Evolutionary conservation across 139 green algal species (phyloP).

Genomic region (Coelastrella sp.): DNA sequence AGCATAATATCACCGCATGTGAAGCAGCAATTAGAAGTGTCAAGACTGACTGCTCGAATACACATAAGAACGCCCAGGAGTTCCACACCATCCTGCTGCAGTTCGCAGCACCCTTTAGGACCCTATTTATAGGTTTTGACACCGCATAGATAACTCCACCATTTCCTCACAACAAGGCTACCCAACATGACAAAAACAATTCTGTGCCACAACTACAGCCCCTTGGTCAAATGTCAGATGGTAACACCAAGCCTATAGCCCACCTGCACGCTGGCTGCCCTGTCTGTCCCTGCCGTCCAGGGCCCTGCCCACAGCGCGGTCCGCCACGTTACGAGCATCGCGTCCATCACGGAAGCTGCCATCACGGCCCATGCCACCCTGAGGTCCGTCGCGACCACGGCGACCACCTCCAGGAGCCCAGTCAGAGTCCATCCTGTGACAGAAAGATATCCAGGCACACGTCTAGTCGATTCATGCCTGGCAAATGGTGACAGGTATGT

Average conservation of each 20-base stretch:
- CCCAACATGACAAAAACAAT: too few relatives aligned
- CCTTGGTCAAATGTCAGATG: background rate
- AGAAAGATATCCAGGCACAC: background rate
- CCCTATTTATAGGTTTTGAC: too few relatives aligned
- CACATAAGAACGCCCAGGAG: too few relatives aligned
- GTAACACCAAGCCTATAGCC: background rate
- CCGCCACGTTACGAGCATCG: background rate
- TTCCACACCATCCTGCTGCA: too few relatives aligned
- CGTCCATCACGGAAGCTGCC: constrained; percentile 26
- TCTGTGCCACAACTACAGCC: background rate
- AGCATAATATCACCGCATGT: too few relatives aligned
- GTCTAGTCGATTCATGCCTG: too few relatives aligned
- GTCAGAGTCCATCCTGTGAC: constrained; percentile 13
- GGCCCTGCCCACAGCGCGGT: background rate
- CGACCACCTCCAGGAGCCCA: background rate
- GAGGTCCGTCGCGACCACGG: background rate
- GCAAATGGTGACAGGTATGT: too few relatives aligned
- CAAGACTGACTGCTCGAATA: too few relatives aligned
- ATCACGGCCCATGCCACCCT: background rate
- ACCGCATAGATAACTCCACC: too few relatives aligned
- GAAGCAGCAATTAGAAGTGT: too few relatives aligned
- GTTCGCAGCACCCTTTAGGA: too few relatives aligned
- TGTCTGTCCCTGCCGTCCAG: background rate
- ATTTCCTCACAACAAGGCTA: too few relatives aligned
- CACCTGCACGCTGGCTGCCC: constrained; percentile 51